phyloP scores from a whole-genome alignment of 805 yeast genomes.

The Candida cerambycidarum region DNA sequence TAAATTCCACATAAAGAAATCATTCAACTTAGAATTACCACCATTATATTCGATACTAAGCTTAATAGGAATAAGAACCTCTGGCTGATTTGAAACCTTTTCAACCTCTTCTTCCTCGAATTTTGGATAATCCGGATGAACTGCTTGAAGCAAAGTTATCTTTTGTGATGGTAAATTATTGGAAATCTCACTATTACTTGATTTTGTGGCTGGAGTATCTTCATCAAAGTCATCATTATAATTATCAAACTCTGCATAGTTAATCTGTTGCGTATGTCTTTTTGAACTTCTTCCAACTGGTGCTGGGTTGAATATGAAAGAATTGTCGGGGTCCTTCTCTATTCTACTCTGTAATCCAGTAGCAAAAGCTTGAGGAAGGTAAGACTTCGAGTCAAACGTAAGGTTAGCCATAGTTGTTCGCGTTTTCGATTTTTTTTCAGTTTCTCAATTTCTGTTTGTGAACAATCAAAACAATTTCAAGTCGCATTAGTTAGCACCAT shows the following conservation, averaged over 20 bases:
- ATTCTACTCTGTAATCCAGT: slow-evolving; percentile 74
- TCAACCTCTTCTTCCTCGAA: slow-evolving; percentile 23
- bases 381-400: slow-evolving; percentile 22
- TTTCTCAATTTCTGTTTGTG: too few relatives aligned
- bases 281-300: slow-evolving; percentile 78
- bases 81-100: slow-evolving; percentile 34
- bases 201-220: slow-evolving; percentile 15
- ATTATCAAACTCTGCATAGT: slow-evolving; percentile 79
- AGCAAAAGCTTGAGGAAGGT: slow-evolving; percentile 73
- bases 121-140: slow-evolving; percentile 23
- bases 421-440: too few relatives aligned
- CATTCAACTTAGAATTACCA: slow-evolving; percentile 49
- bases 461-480: too few relatives aligned
- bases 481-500: too few relatives aligned
- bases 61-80: slow-evolving; percentile 63
- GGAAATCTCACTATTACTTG: slow-evolving; percentile 5
- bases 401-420: slow-evolving; percentile 6
- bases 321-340: slow-evolving; percentile 64
- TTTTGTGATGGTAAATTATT: slow-evolving; percentile 23
- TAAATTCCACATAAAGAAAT: slow-evolving; percentile 73
- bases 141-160: slow-evolving; percentile 24
- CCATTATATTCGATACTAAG: slow-evolving; percentile 60
- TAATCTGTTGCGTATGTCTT: slow-evolving; percentile 66
- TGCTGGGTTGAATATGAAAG: slow-evolving; percentile 64
- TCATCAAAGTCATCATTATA: slow-evolving; percentile 48